phyloP scores from a whole-genome alignment of 169 alveolate genomes.

The Cryptosporidium muris region DNA sequence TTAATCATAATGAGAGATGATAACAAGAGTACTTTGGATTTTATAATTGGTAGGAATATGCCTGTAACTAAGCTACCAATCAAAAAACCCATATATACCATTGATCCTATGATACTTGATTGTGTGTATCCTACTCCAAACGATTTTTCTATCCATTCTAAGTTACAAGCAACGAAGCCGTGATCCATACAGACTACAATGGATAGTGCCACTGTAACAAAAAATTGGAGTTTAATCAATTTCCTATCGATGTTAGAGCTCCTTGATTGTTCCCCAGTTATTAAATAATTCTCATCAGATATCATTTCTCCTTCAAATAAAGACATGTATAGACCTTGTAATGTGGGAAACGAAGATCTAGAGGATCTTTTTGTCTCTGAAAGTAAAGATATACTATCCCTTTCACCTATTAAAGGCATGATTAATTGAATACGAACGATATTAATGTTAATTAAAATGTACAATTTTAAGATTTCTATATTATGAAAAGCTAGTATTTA shows the following conservation, averaged over 20 bases:
- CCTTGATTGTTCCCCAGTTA: background rate
- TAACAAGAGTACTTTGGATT: constrained; percentile 28
- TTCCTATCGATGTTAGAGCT: constrained; percentile 18
- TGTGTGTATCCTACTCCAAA: constrained; percentile 66
- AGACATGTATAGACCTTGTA: constrained; percentile 55
- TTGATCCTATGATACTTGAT: constrained; percentile 64
- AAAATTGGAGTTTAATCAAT: constrained; percentile 1
- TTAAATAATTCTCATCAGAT: constrained; percentile 17
- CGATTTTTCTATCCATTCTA: constrained; percentile 39
- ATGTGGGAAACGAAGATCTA: constrained; percentile 67
- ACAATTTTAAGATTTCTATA: no score
- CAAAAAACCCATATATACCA: constrained; percentile 66
- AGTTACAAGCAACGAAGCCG: constrained; percentile 62
- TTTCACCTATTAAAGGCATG: background rate
- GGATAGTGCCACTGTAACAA: constrained; percentile 20
- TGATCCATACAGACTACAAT: constrained; percentile 55
- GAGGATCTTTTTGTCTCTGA: constrained; percentile 65
- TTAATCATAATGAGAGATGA: constrained; percentile 12
- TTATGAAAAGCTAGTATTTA: no score
- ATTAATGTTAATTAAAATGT: no score
- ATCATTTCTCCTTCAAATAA: constrained; percentile 46
- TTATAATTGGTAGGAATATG: constrained; percentile 43
- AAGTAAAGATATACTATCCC: background rate
- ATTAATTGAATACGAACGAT: background rate
- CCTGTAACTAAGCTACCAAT: constrained; percentile 60